Evolutionary conservation across 2,329 filamentous ascomycete genomes (phyloP), one percentile per base, ranked within the genome.

Genomic region (Cladosporium sphaerospermum): DNA sequence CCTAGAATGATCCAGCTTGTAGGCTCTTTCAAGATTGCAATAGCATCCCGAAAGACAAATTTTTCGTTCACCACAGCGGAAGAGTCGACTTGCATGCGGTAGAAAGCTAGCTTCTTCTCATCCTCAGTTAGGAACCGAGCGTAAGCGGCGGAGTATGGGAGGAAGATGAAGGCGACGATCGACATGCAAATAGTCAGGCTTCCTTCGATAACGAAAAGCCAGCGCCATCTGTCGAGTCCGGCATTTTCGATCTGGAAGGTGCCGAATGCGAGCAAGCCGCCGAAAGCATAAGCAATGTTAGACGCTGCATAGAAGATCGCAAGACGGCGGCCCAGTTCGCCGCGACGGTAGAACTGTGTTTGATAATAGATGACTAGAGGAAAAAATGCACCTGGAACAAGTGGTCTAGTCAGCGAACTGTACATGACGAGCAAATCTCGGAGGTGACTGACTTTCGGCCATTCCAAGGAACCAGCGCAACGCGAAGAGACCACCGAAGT

Each of bases 251-350:
- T 80, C 23, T 81, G 80, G 65, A 85, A 86, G 6, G 82, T 78
- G 3, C 78, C 81, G 54, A 79, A 84, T 0, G 81, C 74, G 11
- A 84, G 71, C 1, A 84, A 68, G 3, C 81, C 81, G 0, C 77
- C 78, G 60, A 85, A 86, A 2, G 83, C 83, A 54, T 81, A 83
- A 18, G 87, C 86, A 54, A 91, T 86, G 62, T 85, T 87, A 19
- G 80, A 83, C 0, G 86, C 86, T 0, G 86, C 87, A 61, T 90
- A 91, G 71, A 89, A 89, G 54, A 89, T 72, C 34, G 85, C 85
- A 1, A 89, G 73, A 3, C 86, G 80, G 8, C 85, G 75, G 5
- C 85, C 85, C 3, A 89, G 77, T 65, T 89, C 86, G 32, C 81
- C 82, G 51, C 86, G 78, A 13, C 84, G 79, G 66, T 89, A 89